phyloP scores from a whole-genome alignment of 2,329 filamentous ascomycete species.

The Sclerotinia sclerotiorum region DNA sequence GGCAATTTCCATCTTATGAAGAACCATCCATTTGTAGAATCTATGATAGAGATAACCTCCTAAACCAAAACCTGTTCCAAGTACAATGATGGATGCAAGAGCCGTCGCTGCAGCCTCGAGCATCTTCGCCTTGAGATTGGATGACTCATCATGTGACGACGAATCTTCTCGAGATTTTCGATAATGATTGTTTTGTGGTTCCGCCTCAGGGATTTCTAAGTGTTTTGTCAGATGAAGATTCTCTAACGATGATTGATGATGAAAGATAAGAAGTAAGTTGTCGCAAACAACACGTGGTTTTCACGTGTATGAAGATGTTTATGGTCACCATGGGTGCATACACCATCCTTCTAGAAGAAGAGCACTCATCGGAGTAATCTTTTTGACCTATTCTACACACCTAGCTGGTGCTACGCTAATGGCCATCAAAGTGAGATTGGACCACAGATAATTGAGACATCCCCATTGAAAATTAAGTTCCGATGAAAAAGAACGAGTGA shows the following conservation, averaged over 20 bases:
- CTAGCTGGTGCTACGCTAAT: neutral
- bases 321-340: neutral
- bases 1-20: slow-evolving; percentile 90
- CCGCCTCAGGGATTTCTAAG: neutral
- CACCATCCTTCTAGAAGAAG: slow-evolving; percentile 2
- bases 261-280: neutral
- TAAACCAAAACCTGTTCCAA: slow-evolving; percentile 62
- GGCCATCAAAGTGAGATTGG: neutral
- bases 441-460: slow-evolving; percentile 3
- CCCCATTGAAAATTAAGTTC: slow-evolving; percentile 5
- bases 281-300: neutral
- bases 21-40: slow-evolving; percentile 84
- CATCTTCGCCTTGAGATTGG: slow-evolving; percentile 54
- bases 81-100: slow-evolving; percentile 69
- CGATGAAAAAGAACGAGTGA: slow-evolving; percentile 6
- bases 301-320: neutral
- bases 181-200: neutral
- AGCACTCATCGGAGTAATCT: neutral
- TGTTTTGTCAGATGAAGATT: neutral
- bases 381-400: neutral
- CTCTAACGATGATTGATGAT: neutral
- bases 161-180: neutral
- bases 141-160: slow-evolving; percentile 17
- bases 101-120: slow-evolving; percentile 73
- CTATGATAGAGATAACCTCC: slow-evolving; percentile 78